Base-by-base conservation (phyloP, 1,284 basidiomycete species). In the Pseudozyma thailandica region DNA sequence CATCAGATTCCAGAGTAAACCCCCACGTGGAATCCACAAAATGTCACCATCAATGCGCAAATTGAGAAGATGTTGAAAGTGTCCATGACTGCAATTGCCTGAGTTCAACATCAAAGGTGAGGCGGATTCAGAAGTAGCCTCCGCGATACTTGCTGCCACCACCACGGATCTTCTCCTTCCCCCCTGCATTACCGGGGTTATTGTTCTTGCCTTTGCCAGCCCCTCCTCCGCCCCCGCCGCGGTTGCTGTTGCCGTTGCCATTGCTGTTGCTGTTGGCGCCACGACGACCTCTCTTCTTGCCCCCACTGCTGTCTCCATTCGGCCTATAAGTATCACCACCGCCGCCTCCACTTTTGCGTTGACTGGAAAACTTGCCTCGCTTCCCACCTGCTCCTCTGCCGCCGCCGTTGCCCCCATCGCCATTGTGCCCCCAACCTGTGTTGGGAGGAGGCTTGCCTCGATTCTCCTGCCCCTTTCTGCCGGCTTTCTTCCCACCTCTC, bases 61-160 rank as follows among this genome's bases (percentile, higher is more conserved):
- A 38, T 38, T 6, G 37, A 38, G n/a, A 15, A 16, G 37, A 38
- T 38, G 35, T 7, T 6, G 39, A 31, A 15, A 31, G 30, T 31
- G 30, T 42, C 41, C 12, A n/a, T 18, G 4, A 28, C 20, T 12
- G 21, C 2, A 16, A 44, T n/a, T n/a, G 21, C 21, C 12, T 16
- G n/a, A n/a, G 26, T 44, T 6, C 15, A 44, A 28, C 13, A 18
- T 16, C 8, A 2, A 27, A 27, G 8, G 23, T 6, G 26, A 21
- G 28, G 26, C 18, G 13, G 12, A 12, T 2, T 56, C 26, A 70
- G 30, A 71, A 64, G 46, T 71, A 71, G 46, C 61, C 54, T 8
- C 68, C 68, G n/a, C 57, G 68, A 31, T 64, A 71, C 57, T 64
- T 71, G 68, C 68, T 71, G 7, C 61, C 61, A 4, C 61, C 59